Conservation (phyloP, 2,329 filamentous ascomycete species). For the Xylariaceae sp. region DNA sequence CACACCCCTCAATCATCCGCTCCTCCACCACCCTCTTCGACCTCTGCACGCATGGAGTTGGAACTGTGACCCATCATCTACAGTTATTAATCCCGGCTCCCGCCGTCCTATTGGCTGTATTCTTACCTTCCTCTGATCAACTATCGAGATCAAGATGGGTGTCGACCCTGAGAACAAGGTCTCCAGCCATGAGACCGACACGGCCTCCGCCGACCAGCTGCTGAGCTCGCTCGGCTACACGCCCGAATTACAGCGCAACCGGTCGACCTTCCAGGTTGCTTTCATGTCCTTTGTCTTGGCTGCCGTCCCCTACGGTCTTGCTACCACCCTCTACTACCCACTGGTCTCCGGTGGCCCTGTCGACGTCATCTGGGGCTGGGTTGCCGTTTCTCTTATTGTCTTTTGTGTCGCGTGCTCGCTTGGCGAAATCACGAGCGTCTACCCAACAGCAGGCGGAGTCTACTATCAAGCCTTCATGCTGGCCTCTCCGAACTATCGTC, state of each 20-base stretch:
- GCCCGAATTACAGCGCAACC: conserved; percentile 57
- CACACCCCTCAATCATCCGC: not conserved
- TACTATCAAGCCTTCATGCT: conserved; percentile 79
- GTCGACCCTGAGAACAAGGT: conserved; percentile 17
- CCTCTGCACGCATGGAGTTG: not conserved
- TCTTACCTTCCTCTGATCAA: not conserved
- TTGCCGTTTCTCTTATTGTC: conserved; percentile 63
- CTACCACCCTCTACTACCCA: conserved; percentile 65
- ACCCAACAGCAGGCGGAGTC: conserved; percentile 71
- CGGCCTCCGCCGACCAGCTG: conserved; percentile 53
- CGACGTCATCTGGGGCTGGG: conserved; percentile 69
- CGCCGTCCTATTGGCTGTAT: not conserved
- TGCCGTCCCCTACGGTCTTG: conserved; percentile 67
- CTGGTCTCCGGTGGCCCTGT: conserved; percentile 61
- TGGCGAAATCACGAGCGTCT: conserved; percentile 70
- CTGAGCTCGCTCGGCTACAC: conserved; percentile 62
- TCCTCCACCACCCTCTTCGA: not conserved
- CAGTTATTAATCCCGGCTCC: not conserved
- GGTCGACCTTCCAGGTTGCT: conserved; percentile 63
- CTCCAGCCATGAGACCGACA: conserved; percentile 30
- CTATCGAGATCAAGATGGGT: conserved; percentile 16
- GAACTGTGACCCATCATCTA: not conserved
- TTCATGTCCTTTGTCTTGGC: conserved; percentile 75
- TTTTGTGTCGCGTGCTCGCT: conserved; percentile 65
- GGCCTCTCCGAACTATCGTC: conserved; percentile 54